Conservation (phyloP, 208 protist genomes). For the Strigomonas culicis region DNA sequence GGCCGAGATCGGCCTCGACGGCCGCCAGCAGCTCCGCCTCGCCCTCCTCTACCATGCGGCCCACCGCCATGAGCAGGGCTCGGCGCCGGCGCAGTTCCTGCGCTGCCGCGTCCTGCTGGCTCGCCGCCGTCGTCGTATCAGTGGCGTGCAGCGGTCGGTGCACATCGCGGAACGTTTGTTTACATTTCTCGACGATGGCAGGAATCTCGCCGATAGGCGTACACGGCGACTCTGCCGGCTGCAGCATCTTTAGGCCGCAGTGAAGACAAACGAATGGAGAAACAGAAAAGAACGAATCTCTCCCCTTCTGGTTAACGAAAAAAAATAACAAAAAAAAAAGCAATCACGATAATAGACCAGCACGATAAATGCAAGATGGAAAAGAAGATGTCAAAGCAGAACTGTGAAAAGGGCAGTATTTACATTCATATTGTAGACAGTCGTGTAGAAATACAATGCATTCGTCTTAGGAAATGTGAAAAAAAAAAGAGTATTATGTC, state of each 20-base stretch:
- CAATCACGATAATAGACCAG: too few relatives aligned
- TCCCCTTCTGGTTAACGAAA: background rate
- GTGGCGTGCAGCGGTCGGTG: background rate
- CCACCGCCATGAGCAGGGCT: background rate
- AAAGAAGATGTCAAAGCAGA: background rate
- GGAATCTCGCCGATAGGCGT: background rate
- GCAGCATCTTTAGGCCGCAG: background rate
- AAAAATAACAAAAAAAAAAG: constrained; percentile 9
- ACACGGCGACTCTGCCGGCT: background rate
- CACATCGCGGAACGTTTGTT: background rate
- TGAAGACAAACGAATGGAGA: background rate
- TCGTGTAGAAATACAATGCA: background rate
- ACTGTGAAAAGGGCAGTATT: too few relatives aligned
- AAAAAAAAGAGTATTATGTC: constrained; percentile 1
- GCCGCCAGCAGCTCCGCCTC: constrained; percentile 33
- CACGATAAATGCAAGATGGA: too few relatives aligned
- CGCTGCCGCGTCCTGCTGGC: background rate
- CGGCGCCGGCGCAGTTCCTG: background rate
- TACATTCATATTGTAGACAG: too few relatives aligned
- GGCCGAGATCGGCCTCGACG: constrained; percentile 40
- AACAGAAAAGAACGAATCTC: background rate
- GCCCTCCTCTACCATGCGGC: constrained; percentile 64
- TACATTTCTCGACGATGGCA: background rate
- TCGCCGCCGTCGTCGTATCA: background rate
- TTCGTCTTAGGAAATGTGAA: background rate